phyloP scores from a whole-genome alignment of 116 monocot species.

The Zostera marina region DNA sequence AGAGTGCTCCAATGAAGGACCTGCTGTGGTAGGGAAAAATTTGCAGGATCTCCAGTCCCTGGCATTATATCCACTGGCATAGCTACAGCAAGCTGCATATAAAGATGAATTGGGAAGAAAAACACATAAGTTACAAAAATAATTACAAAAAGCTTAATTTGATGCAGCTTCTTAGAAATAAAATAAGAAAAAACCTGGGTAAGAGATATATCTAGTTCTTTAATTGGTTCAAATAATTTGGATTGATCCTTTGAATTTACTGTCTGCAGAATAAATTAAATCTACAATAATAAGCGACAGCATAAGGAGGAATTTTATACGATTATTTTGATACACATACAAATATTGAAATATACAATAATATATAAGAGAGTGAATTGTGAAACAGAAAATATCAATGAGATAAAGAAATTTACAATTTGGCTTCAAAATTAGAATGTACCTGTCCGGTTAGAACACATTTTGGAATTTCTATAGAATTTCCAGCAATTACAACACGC shows the following conservation, averaged over 20 bases:
- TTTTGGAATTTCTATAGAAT: slow-evolving; percentile 66
- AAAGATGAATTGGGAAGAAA: slow-evolving; percentile 1
- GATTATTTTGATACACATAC: background rate
- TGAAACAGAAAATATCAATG: background rate
- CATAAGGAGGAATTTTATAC: background rate
- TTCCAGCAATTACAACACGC: slow-evolving; percentile 78
- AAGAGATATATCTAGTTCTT: slow-evolving; percentile 84
- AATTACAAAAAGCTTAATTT: background rate
- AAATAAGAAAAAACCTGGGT: slow-evolving; percentile 49
- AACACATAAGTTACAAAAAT: background rate
- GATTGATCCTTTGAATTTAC: slow-evolving; percentile 66
- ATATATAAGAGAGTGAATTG: background rate
- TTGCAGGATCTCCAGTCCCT: slow-evolving; percentile 73
- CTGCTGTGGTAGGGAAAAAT: slow-evolving; percentile 94
- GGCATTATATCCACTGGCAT: slow-evolving; percentile 97
- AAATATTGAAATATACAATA: no score
- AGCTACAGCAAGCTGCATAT: slow-evolving; percentile 70
- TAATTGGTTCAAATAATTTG: slow-evolving; percentile 70
- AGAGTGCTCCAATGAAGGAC: slow-evolving; percentile 14
- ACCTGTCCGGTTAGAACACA: slow-evolving; percentile 67
- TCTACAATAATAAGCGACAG: background rate
- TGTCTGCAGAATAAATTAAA: slow-evolving; percentile 21
- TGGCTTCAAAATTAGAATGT: background rate
- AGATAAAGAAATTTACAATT: background rate
- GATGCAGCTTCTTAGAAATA: background rate